Base-by-base conservation (phyloP, 2,329 filamentous ascomycete genomes). In the Pseudophaeomoniella oleicola region DNA sequence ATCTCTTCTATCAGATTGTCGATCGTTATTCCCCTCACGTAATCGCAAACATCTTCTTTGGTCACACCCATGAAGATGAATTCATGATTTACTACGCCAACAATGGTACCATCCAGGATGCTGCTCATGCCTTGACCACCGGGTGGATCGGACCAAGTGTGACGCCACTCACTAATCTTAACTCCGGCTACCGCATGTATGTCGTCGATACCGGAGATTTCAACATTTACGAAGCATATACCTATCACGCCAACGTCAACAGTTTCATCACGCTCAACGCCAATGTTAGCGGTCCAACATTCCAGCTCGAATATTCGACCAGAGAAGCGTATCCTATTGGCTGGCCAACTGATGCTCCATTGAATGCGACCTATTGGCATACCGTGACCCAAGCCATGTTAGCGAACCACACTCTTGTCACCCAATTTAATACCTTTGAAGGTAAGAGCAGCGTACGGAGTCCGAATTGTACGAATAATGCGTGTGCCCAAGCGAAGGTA, bases 311-410 rank as follows among this genome's bases (percentile, higher is more conserved):
- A 39, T 72, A 72, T 45, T 66, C 62, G 1, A 69, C 67, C 0
- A 57, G 68, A 3, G 61, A 69, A 3, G 56, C 62, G 0, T 72
- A 71, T 38, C 55, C 58, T 0, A 57, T 60, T 2, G 48, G 46
- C 2, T 71, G 67, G 67, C 60, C 65, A 2, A 44, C 40, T 2
- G 47, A 58, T 32, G 68, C 64, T 0, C 71, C 71, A 3, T 50
- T 75, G 27, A 73, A 75, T 41, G 69, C 67, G 0, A 73, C 68
- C 0, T 75, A 73, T 49, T 75, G 71, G 71, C 69, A 75, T 40
- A 52, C 51, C 10, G 65, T 74, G 3, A 74, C 69, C 0, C 69
- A 71, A 44, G 67, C 64, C 1, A 74, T 74, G 69, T 67, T 70
- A 47, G 51, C 44, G 17, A 61, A 74, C 37, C 50, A 54, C 3